Evolutionary conservation across 306 rosid species (phyloP), one percentile per base, ranked within the genome.

Genomic region (Psophocarpus tetragonolobus): DNA sequence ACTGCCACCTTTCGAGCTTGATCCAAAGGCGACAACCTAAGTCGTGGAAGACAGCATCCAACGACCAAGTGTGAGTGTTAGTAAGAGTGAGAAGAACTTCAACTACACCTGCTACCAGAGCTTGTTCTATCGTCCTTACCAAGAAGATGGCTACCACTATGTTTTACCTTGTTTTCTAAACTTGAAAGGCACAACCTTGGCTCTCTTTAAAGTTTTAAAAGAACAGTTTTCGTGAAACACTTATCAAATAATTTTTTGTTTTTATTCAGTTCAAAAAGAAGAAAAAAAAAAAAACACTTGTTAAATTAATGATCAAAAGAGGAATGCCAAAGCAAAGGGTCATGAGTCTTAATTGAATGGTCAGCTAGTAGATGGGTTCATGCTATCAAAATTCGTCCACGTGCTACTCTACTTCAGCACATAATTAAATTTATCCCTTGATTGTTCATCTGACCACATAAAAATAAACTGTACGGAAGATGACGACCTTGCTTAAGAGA

Each of bases 331-430:
- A 45, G 63, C 29, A 14, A 36, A 9, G 51, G 12, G 14, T 27
- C 53, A 62, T 17, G 14, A 24, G 5, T 24, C 79, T 38, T 24
- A 33, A 47, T 64, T 33, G 33, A 29, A 41, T 77, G 11, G 8
- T 12, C 33, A 29, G 29, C 69, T 17, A n/a, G 15, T 47, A 32
- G 26, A n/a, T 78, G 17, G 29, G 9, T 71, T 47, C 50, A 32
- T 71, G 18, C 4, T 18, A 50, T 47, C 61, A 67, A 64, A 83
- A 42, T 24, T 50, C 45, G 39, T 82, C 32, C 35, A 47, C 42
- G 6, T 47, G 64, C 42, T 62, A 57, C 38, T 68, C 82, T 71
- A 24, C 27, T 63, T 73, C 45, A 67, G 69, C 76, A 80, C 21
- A 71, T 35, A 24, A 77, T 77, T 29, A 63, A 73, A 32, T 23